Conservation (phyloP, 2,329 filamentous ascomycete genomes). For the Sphaerostilbella broomeana region DNA sequence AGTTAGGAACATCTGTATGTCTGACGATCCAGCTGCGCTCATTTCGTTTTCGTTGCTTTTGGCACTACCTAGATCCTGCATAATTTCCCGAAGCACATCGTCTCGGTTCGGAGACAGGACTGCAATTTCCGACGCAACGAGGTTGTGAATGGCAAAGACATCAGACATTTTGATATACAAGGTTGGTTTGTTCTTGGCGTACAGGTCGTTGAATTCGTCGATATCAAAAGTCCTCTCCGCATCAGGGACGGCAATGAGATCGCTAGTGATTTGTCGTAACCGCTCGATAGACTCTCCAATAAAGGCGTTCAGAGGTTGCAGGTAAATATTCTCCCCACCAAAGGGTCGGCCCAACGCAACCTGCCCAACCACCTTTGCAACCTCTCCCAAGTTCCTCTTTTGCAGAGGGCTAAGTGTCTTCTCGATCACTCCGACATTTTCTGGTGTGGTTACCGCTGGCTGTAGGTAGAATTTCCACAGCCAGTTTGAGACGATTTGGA, state of each 20-base stretch:
- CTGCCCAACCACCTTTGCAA: conserved; percentile 86
- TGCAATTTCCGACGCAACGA: conserved; percentile 73
- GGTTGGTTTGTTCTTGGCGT: conserved; percentile 91
- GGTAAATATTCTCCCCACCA: conserved; percentile 88
- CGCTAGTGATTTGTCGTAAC: conserved; percentile 66
- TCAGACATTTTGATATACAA: conserved; percentile 99
- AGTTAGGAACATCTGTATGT: conserved; percentile 85
- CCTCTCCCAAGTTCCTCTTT: conserved; percentile 84
- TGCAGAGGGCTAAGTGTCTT: conserved; percentile 82
- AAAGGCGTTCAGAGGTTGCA: conserved; percentile 91
- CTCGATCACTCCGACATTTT: conserved; percentile 89
- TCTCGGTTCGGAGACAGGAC: conserved; percentile 73
- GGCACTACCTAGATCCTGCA: conserved; percentile 89
- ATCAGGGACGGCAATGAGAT: conserved; percentile 75
- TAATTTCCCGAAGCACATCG: conserved; percentile 82
- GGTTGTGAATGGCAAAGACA: conserved; percentile 90
- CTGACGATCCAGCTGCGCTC: conserved; percentile 74
- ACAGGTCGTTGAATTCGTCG: conserved; percentile 97
- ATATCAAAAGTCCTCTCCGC: conserved; percentile 94
- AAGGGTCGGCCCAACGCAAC: conserved; percentile 84
- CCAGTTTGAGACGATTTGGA: conserved; percentile 85
- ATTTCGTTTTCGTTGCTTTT: conserved; percentile 96
- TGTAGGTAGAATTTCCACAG: conserved; percentile 92
- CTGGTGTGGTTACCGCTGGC: conserved; percentile 79
- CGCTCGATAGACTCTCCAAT: conserved; percentile 78